Conservation (phyloP, 148 eudicot species). For the Cornus florida region DNA sequence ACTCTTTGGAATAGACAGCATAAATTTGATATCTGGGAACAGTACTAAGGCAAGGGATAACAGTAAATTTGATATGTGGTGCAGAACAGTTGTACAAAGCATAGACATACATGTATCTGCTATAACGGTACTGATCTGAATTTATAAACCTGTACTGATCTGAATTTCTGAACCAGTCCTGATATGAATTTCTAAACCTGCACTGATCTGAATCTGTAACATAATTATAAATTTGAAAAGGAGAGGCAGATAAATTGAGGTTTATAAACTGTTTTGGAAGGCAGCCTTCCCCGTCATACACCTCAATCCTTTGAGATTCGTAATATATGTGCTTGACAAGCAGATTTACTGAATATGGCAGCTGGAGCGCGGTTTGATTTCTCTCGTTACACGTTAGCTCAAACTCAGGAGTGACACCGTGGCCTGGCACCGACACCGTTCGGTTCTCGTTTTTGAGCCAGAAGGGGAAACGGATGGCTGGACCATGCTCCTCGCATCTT, state of each 20-base stretch:
- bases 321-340: neutral
- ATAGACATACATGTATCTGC: no score
- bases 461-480: conserved; percentile 33
- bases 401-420: conserved; percentile 29
- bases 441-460: conserved; percentile 16
- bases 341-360: neutral
- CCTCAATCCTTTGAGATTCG: neutral
- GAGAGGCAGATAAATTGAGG: neutral
- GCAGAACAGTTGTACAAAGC: conserved; percentile 6
- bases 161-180: no score
- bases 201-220: no score
- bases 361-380: neutral
- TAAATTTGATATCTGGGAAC: neutral
- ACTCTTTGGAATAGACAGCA: neutral
- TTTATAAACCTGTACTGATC: no score
- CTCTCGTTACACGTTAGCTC: conserved; percentile 17
- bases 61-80: no score
- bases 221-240: neutral
- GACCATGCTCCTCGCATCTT: conserved; percentile 20
- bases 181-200: no score
- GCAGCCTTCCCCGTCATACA: neutral
- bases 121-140: no score
- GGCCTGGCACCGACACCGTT: neutral
- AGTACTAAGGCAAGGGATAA: neutral
- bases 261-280: neutral